Conservation (phyloP, 2,329 filamentous ascomycete genomes). For the Emergomyces orientalis region DNA sequence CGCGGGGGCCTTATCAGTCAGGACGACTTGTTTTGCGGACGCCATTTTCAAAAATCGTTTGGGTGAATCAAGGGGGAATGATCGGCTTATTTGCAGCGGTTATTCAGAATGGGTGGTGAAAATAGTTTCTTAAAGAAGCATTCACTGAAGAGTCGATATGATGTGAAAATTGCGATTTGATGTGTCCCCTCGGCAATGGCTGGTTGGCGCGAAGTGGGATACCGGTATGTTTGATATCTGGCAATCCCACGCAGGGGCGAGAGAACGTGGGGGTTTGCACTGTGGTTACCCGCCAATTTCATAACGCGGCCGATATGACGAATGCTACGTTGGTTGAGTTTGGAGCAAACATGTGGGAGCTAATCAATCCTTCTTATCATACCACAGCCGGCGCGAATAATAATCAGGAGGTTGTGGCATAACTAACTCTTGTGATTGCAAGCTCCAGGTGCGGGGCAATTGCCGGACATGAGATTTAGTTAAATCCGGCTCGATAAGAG, state of each 20-base stretch:
- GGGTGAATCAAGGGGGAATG: not conserved
- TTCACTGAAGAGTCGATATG: not conserved
- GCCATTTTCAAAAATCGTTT: slow-evolving; percentile 18
- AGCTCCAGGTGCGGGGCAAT: not conserved
- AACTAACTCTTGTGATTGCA: no score
- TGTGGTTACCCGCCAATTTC: not conserved
- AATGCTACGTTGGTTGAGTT: not conserved
- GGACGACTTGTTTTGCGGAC: slow-evolving; percentile 33
- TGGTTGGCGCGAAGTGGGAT: not conserved
- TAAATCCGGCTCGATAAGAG: not conserved
- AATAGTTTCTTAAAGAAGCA: not conserved
- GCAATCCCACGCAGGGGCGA: not conserved
- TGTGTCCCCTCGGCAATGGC: not conserved
- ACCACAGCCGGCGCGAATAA: not conserved
- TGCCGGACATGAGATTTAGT: not conserved
- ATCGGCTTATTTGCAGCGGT: not conserved
- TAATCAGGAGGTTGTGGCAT: no score
- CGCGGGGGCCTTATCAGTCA: slow-evolving; percentile 42
- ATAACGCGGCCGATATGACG: not conserved
- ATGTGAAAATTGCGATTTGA: not conserved
- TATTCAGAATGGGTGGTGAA: not conserved
- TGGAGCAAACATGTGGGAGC: not conserved
- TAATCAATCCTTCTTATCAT: not conserved
- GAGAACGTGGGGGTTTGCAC: not conserved
- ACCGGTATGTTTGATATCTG: not conserved